A percentile compares a stretch with the other conserved stretches of the same genome.
phyloP scores from a whole-genome alignment of 805 yeast genomes.

The Cyberlindnera suaveolens region DNA sequence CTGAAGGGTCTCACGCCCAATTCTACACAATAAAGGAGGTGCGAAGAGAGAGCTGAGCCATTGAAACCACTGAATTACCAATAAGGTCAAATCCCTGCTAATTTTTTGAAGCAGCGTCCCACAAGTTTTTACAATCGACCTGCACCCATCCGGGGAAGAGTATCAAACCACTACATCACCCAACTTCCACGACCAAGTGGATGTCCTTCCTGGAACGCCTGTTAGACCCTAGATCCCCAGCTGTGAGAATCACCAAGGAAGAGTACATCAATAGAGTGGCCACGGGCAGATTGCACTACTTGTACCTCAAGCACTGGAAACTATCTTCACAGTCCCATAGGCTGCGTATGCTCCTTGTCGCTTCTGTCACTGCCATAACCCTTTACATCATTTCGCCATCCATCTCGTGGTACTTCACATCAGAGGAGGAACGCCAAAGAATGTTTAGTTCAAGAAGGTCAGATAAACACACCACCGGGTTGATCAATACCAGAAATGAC shows the following conservation, averaged over 20 bases:
- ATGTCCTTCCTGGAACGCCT: slow-evolving; percentile 7
- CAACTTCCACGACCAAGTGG: neutral
- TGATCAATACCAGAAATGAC: slow-evolving; percentile 76
- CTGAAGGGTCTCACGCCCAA: no score
- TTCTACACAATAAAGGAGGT: neutral
- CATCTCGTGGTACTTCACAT: slow-evolving; percentile 14
- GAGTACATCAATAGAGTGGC: slow-evolving; percentile 11
- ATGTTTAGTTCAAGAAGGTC: slow-evolving; percentile 45
- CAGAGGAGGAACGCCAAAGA: slow-evolving; percentile 16
- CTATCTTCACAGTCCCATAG: slow-evolving; percentile 5
- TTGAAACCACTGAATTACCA: no score
- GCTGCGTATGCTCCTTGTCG: slow-evolving; percentile 19
- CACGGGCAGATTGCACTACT: slow-evolving; percentile 6
- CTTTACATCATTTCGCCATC: slow-evolving; percentile 28
- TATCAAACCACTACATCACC: no score
- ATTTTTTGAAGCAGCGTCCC: no score
- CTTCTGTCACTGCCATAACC: slow-evolving; percentile 20
- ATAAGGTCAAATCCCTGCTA: no score
- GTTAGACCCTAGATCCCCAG: neutral
- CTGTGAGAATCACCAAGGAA: slow-evolving; percentile 9
- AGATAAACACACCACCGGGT: slow-evolving; percentile 74
- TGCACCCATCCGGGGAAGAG: no score
- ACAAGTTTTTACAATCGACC: no score
- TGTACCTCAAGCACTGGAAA: slow-evolving; percentile 21
- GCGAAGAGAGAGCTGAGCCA: neutral